These are phyloP conservation scores for Malus domestica DNA, from an alignment of 306 rosid genomes.

Conservation along the genomic window DNA sequence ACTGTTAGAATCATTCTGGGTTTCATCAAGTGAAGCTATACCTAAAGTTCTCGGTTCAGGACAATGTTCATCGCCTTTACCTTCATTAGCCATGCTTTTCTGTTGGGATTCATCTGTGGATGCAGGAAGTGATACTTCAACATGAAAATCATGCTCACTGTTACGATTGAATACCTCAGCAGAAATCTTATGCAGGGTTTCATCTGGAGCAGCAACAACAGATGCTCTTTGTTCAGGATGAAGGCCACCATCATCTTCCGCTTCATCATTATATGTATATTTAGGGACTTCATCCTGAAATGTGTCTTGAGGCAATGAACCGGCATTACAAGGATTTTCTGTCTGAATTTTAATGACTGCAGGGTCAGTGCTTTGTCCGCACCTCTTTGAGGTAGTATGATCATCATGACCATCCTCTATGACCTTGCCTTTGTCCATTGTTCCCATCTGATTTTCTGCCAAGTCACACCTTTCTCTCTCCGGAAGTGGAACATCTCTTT, in stretches of 20 bases:
- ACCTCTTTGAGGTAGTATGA: slow-evolving; percentile 21
- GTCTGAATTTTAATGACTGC: slow-evolving; percentile 13
- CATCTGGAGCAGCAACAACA: slow-evolving; percentile 7
- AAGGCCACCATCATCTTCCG: neutral
- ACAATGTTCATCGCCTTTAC: slow-evolving; percentile 4
- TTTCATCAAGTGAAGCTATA: slow-evolving; percentile 12
- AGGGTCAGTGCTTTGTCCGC: slow-evolving; percentile 11
- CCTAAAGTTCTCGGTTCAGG: slow-evolving; percentile 11
- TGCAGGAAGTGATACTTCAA: slow-evolving; percentile 9
- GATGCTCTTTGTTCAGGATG: slow-evolving; percentile 17
- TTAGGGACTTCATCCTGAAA: neutral
- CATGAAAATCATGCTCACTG: slow-evolving; percentile 22
- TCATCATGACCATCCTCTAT: slow-evolving; percentile 19
- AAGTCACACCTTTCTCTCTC: slow-evolving; percentile 17
- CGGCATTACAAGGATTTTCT: slow-evolving; percentile 10
- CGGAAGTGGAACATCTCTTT: neutral
- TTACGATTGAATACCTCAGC: slow-evolving; percentile 8
- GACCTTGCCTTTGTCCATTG: neutral
- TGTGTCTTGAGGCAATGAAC: neutral
- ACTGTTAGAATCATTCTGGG: neutral
- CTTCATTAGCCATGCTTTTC: neutral
- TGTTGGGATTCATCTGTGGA: slow-evolving; percentile 20
- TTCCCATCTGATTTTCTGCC: slow-evolving; percentile 15
- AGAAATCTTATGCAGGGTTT: slow-evolving; percentile 2
- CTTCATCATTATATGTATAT: neutral